Percentiles rank a stretch among this genome's conserved stretches.
These are phyloP conservation scores for Aureobasidium sp. DNA, from an alignment of 2,329 filamentous ascomycete genomes.

Conservation along the genomic window DNA sequence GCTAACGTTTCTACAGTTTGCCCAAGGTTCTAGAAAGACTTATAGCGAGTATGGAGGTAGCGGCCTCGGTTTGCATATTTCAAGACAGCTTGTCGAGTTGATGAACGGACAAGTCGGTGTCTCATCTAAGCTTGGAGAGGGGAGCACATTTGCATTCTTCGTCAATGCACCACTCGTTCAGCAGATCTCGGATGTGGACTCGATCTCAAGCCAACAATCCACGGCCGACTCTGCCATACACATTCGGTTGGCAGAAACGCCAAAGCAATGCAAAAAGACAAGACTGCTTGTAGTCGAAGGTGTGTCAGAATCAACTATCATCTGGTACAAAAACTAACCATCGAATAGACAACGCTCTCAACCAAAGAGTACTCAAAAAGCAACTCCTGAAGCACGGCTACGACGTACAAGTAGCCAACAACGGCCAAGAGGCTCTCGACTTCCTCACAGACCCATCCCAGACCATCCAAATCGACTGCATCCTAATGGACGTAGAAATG, in stretches of 20 bases:
- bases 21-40: conserved; percentile 57
- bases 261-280: not conserved
- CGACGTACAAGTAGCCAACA: conserved; percentile 18
- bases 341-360: conserved; percentile 17
- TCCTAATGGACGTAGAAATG: conserved; percentile 38
- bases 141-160: conserved; percentile 59
- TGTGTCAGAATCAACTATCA: not conserved
- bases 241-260: not conserved
- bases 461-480: not conserved
- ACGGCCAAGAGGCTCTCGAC: conserved; percentile 23
- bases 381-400: conserved; percentile 21
- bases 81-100: conserved; percentile 56
- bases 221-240: not conserved
- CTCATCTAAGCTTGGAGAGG: conserved; percentile 45
- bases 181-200: not conserved
- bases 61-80: conserved; percentile 60
- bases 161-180: conserved; percentile 42
- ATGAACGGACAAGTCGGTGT: conserved; percentile 61
- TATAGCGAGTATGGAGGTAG: conserved; percentile 61
- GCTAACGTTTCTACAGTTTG: conserved; percentile 40
- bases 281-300: conserved; percentile 21
- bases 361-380: conserved; percentile 23
- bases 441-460: conserved; percentile 16
- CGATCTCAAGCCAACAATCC: not conserved
- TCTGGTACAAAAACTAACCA: conserved; percentile 12